Evolutionary conservation across 2,329 filamentous ascomycete genomes (phyloP), one percentile per base, ranked within the genome.

Genomic region (Pyrenochaeta sp.): DNA sequence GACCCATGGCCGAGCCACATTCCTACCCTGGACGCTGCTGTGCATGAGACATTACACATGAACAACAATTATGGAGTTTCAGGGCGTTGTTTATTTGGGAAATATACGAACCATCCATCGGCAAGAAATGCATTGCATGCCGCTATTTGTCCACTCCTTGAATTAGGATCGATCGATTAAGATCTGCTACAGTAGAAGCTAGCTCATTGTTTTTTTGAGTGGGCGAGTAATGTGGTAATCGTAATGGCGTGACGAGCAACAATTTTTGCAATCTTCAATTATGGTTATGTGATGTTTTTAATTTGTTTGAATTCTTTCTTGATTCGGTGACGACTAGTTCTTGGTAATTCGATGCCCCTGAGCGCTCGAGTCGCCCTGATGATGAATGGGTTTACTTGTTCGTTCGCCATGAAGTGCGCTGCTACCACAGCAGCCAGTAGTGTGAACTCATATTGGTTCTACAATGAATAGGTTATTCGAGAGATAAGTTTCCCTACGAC

Each of bases 201-300:
- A 22, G 52, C 47, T 55, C 48, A 25, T 30, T 30, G 28, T 30
- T 30, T 44, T 15, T 15, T 28, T 54, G 55, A 57, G 52, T 27
- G 44, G 46, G 52, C 51, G 45, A 56, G 58, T 52, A 59, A 64
- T 56, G 60, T 70, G 65, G 65, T 72, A 72, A 72, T 71, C 48
- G 58, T 72, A 72, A 70, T 72, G 51, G 50, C 59, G 27, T 64
- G 64, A 63, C 47, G 48, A 47, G 24, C 27, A 22, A 46, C 7
- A 30, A 9, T 5, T 30, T 5, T 30, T 30, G 13, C 36, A 39
- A 37, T 44, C 9, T 22, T 30, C 40, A n/a, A 39, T 8, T 19
- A 13, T 32, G 37, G 28, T 3, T 30, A 27, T 27, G 24, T 44
- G 42, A 28, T 44, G 9, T 44, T 30, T 30, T 30, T 30, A 10